Base-by-base conservation (phyloP, 129 eudicot genomes). In the Ambrosia trifida region DNA sequence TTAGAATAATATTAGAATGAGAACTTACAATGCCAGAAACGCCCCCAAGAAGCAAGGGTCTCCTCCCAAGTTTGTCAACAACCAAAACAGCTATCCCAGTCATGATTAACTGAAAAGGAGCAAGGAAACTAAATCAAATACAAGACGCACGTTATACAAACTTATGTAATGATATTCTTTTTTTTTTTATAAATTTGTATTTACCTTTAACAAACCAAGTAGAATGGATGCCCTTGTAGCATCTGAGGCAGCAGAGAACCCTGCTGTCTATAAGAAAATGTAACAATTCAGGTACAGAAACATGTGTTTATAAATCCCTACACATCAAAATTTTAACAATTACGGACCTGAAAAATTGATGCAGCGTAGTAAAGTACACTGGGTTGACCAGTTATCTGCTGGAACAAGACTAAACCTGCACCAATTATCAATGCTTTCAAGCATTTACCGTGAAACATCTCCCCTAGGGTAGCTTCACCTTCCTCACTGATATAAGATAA, bases 311-410 rank as follows among this genome's bases (percentile, higher is more conserved):
- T 9, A n/a, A 61, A 33, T 17, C 33, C 17, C 45, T 5, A 19
- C 40, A 44, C 44, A 46, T 16, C 18, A 65, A 70, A 52, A 11
- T 70, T 70, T 20, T 46, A 58, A 53, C 65, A 52, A 36, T n/a
- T 46, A 12, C 33, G 28, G 85, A 93, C 98, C 95, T 89, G 88
- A 61, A 94, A 84, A 69, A 94, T 94, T 44, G 92, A 58, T 62
- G 96, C 95, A 66, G 99, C 97, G 83, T 94, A 94, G 70, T 94
- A 94, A 38, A 94, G 66, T 58, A 94, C 97, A 73, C 99, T 94
- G 49, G 99, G 99, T 75, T 94, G 99, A 58, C 99, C 99, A 58
- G 99, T 94, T 73, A 94, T 94, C 97, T 94, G 99, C 84, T 94
- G 99, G 77, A 94, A 94, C 46, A 94, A 84, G 74, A 89, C 97